Evolutionary conservation across 2,329 filamentous ascomycete species (phyloP).

Genomic region (Trichoderma arundinaceum): DNA sequence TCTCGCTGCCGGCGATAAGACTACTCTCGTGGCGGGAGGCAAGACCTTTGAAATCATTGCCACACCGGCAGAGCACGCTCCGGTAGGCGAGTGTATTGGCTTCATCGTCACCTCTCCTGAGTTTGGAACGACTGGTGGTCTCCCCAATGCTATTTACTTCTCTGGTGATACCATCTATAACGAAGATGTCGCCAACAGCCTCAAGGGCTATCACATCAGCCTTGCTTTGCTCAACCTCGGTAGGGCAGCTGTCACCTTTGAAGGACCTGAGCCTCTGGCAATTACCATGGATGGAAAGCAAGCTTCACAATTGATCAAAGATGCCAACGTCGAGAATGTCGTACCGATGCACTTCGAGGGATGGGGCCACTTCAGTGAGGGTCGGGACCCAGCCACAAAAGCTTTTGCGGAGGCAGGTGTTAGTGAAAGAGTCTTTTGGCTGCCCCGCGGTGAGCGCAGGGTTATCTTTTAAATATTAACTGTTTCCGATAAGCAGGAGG

Average conservation of each 20-base stretch:
- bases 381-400: conserved; percentile 35
- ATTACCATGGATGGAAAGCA: conserved; percentile 54
- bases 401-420: conserved; percentile 46
- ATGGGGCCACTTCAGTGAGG: conserved; percentile 53
- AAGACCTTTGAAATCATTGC: conserved; percentile 48
- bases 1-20: conserved; percentile 48
- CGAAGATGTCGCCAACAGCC: conserved; percentile 46
- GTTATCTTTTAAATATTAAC: conserved; percentile 26
- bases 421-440: conserved; percentile 44
- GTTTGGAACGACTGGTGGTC: conserved; percentile 47
- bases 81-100: conserved; percentile 52
- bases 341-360: conserved; percentile 56
- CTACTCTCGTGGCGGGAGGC: conserved; percentile 40
- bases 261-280: conserved; percentile 39
- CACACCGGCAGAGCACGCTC: conserved; percentile 52
- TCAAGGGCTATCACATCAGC: conserved; percentile 45
- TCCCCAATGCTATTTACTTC: conserved; percentile 55
- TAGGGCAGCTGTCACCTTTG: conserved; percentile 40
- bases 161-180: conserved; percentile 57
- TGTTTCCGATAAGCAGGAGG: background rate
- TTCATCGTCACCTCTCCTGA: conserved; percentile 48
- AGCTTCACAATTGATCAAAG: conserved; percentile 47
- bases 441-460: conserved; percentile 38
- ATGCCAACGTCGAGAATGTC: conserved; percentile 49
- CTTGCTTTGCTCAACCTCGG: conserved; percentile 52